Base-by-base conservation (phyloP, 1,284 basidiomycete genomes). In the Pseudozyma hubeiensis region DNA sequence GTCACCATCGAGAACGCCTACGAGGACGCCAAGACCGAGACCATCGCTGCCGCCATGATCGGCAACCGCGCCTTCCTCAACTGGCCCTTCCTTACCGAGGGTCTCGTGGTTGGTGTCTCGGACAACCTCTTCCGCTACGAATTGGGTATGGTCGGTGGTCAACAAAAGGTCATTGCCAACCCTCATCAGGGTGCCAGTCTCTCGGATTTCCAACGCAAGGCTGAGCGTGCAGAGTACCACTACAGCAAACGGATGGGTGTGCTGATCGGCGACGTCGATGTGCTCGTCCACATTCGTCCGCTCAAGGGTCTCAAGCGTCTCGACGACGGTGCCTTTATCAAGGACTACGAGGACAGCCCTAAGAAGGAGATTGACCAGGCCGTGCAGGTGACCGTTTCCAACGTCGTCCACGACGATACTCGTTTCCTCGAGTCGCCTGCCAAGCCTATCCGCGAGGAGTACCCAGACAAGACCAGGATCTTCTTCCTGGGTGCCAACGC, bases 61-160 rank as follows among this genome's bases (percentile, higher is more conserved):
- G 78, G 78, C 19, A 87, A 91, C 80, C 89, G 92, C 46, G 90
- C 90, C 0, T 98, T 92, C 84, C 87, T 92, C 65, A 90, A 90
- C 35, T 99, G 96, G 94, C 97, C 97, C 0, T 99, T 95, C 87
- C 86, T 99, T 49, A 91, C 92, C 77, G 97, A 99, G 85, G 96
- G 93, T 3, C 87, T 91, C 75, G 93, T 98, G 2, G 90, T 91
- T 1, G 92, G 90, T 19, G 88, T 99, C 13, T 95, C 93, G 6
- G 94, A 99, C 84, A 89, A 90, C 50, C 85, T 92, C 73, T 94
- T 94, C 89, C 91, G 89, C 83, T 96, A 95, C 83, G 78, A 81
- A 59, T 66, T 78, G 57, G 75, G 70, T 16, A 56, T 72, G 43
- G 68, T 79, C 31, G 75, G 69, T 31, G 66, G 68, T n/a, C 57